Conservation (phyloP, 352 stramenopile genomes). For the Phytophthora pinifolia region DNA sequence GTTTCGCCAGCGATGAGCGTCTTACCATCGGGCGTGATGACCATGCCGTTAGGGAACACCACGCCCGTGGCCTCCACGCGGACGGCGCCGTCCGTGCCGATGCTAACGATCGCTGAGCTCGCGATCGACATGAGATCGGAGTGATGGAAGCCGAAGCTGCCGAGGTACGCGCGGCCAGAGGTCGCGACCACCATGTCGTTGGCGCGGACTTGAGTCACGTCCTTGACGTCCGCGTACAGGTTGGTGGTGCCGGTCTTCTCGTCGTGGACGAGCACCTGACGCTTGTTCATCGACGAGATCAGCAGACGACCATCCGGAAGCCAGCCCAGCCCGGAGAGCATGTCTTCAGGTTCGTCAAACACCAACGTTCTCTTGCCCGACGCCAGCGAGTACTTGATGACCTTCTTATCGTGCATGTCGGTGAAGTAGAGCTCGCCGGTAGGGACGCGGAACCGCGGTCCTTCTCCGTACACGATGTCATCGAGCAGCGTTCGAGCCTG, state of each 20-base stretch:
- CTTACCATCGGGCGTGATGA: slow-evolving; percentile 73
- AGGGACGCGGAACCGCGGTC: slow-evolving; percentile 51
- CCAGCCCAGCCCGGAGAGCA: slow-evolving; percentile 61
- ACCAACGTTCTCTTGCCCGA: slow-evolving; percentile 40
- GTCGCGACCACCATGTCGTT: slow-evolving; percentile 70
- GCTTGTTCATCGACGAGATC: slow-evolving; percentile 58
- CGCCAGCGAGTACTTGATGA: slow-evolving; percentile 56
- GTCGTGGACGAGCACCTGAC: slow-evolving; percentile 45
- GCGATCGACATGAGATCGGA: slow-evolving; percentile 29
- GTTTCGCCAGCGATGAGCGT: slow-evolving; percentile 74
- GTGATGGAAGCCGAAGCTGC: slow-evolving; percentile 69
- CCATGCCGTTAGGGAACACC: slow-evolving; percentile 71
- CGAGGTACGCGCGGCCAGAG: slow-evolving; percentile 47
- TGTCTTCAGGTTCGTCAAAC: slow-evolving; percentile 47
- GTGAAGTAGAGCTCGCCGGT: slow-evolving; percentile 64
- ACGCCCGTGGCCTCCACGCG: slow-evolving; percentile 56
- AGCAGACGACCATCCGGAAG: slow-evolving; percentile 58
- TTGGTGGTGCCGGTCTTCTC: slow-evolving; percentile 28
- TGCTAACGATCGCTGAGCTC: slow-evolving; percentile 58
- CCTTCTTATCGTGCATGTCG: slow-evolving; percentile 64
- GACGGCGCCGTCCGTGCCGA: slow-evolving; percentile 43
- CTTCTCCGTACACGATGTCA: slow-evolving; percentile 52
- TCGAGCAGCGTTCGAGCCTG: slow-evolving; percentile 27
- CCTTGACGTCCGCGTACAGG: slow-evolving; percentile 52
- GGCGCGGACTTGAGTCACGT: slow-evolving; percentile 45